Evolutionary conservation across 345 rosid species (phyloP), one percentile per base, ranked within the genome.

Genomic region (Citrus sp.): DNA sequence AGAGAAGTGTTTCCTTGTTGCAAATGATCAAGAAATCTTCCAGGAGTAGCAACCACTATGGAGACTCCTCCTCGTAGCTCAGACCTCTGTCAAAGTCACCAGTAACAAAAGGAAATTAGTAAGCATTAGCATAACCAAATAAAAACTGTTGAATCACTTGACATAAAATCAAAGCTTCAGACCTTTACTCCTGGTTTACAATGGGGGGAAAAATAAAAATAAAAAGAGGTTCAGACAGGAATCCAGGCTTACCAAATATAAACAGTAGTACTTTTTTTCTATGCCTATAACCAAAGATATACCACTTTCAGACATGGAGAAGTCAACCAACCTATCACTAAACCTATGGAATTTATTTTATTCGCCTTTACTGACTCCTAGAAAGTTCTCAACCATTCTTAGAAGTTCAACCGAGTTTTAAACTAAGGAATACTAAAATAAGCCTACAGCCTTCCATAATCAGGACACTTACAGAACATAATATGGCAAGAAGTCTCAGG

Each of bases 31-130:
- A 83, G 74, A 62, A 86, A 81, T 74, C 88, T 79, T 74, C 88
- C 88, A 30, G 88, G 88, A 79, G 88, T 86, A 71, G 86, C 88
- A 75, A 86, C 86, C 38, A 83, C 77, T 65, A 86, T 72, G 64
- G 54, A 76, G 75, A 81, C 83, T 16, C 88, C 87, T 24, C 76
- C 83, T 28, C 86, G 77, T 56, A 86, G 81, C 67, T 84, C 83
- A 46, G 74, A 60, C 67, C 83, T 74, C 88, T 86, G 70, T 60
- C 72, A 79, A 6, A 25, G 70, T 9, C 42, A 38, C 49, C 78
- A 67, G 6, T 25, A 71, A 70, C 60, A 82, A 69, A 32, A 62
- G 46, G 25, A 18, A 74, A 5, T 40, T 66, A 56, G 38, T 10
- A 60, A 28, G 56, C 63, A 70, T 72, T 25, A 63, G 56, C 3